Percentiles rank a stretch among this genome's conserved stretches.
Evolutionary conservation across 306 rosid genomes (phyloP).

Genomic region (Malus asiatica): DNA sequence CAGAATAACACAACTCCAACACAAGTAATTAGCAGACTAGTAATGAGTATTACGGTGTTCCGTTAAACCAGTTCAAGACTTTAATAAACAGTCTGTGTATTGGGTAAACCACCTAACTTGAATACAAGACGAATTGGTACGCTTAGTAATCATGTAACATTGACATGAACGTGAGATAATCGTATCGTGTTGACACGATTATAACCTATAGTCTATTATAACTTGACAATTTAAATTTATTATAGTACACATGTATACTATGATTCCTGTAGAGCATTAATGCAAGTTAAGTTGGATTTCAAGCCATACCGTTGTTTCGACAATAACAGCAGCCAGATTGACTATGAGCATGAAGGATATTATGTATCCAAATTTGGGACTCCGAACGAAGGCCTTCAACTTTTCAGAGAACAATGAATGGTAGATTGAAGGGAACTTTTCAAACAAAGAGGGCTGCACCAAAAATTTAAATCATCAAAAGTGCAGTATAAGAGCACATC

Average conservation of each 20-base stretch:
- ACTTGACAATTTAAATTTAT: background rate
- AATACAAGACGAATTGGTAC: background rate
- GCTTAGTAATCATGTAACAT: background rate
- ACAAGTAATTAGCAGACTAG: too few relatives aligned
- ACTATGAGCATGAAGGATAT: slow-evolving; percentile 70
- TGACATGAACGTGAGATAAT: background rate
- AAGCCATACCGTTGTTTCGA: slow-evolving; percentile 88
- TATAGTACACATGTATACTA: background rate
- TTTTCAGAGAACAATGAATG: slow-evolving; percentile 44
- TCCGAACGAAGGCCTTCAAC: slow-evolving; percentile 63
- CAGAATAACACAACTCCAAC: too few relatives aligned
- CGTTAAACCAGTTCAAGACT: background rate
- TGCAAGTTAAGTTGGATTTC: slow-evolving; percentile 8
- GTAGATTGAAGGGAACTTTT: slow-evolving; percentile 46
- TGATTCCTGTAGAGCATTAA: background rate
- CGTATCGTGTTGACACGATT: background rate
- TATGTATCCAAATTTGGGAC: slow-evolving; percentile 73
- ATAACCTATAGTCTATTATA: background rate
- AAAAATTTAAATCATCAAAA: slow-evolving; percentile 23
- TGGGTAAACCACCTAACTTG: too few relatives aligned
- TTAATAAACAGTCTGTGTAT: background rate
- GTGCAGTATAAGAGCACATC: slow-evolving; percentile 15
- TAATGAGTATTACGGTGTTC: background rate
- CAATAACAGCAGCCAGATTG: slow-evolving; percentile 69
- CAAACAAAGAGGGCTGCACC: slow-evolving; percentile 78